Evolutionary conservation across 2,329 filamentous ascomycete genomes (phyloP), one percentile per base, ranked within the genome.

Genomic region (Ilyonectria mors-panacis): DNA sequence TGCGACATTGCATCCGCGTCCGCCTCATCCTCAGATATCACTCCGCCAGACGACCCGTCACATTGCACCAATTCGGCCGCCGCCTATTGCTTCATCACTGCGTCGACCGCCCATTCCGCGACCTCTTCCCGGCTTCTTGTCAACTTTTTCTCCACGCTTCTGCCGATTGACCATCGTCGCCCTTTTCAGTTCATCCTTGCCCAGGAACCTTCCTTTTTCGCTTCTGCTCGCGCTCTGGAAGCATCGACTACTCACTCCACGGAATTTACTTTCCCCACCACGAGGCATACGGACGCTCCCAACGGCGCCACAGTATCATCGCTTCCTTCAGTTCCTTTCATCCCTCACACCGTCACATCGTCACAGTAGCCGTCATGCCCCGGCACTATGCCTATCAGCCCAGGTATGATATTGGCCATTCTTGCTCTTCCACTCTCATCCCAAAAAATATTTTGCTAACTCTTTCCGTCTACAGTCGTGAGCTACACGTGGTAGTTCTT

Each of bases 401-500:
- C 53, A 77, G 72, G 77, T 78, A 71, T 37, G 62, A 21, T 13
- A n/a, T 30, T 44, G 9, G 28, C 48, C 23, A 26, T 26, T 26
- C 59, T 54, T 33, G 37, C 33, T 53, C 48, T 28, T 47, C 59
- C 30, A 17, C 28, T 17, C 39, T 45, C 8, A 19, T 33, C 26
- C 26, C 58, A 26, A 35, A 26, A 30, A 47, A 30, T n/a, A 26
- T 44, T 30, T 57, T 59, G 54, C 74, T 78, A 62, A 78, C 63
- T 55, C 21, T 53, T 17, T 51, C 26, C 63, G 59, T 50, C 37
- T 69, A 35, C 72, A 93, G 91, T 81, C 90, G 92, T 77, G 93
- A 95, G 84, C 93, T 94, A 78, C 91, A 94, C 81, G 92, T 94
- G 78, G 93, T 94, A 75, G 93, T 95, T 70, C 85, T 95, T 73